Conservation (phyloP, 768 basidiomycete species). For the Leccinum ochraceum region DNA sequence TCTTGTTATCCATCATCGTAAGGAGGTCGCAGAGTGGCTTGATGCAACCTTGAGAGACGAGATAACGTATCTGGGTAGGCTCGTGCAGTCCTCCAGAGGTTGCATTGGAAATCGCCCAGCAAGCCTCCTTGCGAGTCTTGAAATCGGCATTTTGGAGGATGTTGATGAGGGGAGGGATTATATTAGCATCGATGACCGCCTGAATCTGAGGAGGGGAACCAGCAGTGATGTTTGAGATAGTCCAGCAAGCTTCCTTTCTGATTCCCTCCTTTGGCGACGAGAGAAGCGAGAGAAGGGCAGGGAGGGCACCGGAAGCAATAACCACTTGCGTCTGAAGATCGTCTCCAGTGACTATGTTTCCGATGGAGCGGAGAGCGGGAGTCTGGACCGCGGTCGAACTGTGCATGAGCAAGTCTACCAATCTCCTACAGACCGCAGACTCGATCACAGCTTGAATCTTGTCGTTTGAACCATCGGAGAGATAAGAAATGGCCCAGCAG, state of each 20-base stretch:
- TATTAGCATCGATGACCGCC: slow-evolving; percentile 95
- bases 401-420: slow-evolving; percentile 97
- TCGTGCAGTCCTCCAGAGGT: slow-evolving; percentile 97
- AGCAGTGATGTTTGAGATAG: slow-evolving; percentile 98
- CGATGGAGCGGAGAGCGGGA: slow-evolving; percentile 95
- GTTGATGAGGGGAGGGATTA: slow-evolving; percentile 97
- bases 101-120: slow-evolving; percentile 99
- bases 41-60: slow-evolving; percentile 97
- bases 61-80: slow-evolving; percentile 95
- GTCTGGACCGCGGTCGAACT: slow-evolving; percentile 96
- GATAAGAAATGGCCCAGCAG: slow-evolving; percentile 99
- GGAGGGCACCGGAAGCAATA: slow-evolving; percentile 95
- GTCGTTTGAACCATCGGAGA: slow-evolving; percentile 98
- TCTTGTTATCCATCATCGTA: slow-evolving; percentile 99
- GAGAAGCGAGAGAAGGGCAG: slow-evolving; percentile 88
- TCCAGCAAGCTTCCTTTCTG: slow-evolving; percentile 99
- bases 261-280: slow-evolving; percentile 99
- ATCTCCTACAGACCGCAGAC: slow-evolving; percentile 94
- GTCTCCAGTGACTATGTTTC: slow-evolving; percentile 99
- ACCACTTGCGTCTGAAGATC: slow-evolving; percentile 99
- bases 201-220: slow-evolving; percentile 98
- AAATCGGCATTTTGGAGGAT: slow-evolving; percentile 98
- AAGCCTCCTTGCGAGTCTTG: slow-evolving; percentile 99
- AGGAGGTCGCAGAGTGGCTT: slow-evolving; percentile 97
- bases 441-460: slow-evolving; percentile 99